phyloP scores from a whole-genome alignment of 164 flowering plant genomes.

The Magnolia sinica region DNA sequence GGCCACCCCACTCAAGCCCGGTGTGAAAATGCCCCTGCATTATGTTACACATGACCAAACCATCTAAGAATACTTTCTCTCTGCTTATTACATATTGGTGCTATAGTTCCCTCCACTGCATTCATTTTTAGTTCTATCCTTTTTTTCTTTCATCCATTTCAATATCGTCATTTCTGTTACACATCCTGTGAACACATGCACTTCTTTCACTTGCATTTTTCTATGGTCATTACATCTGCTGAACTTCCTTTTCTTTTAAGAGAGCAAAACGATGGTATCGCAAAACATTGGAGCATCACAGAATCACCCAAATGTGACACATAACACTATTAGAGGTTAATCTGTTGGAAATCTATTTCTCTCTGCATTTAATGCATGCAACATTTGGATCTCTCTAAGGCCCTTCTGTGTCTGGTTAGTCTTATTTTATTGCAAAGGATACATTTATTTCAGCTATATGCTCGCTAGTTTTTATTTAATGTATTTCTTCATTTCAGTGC shows the following conservation, averaged over 20 bases:
- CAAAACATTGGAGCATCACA: conserved; percentile 5
- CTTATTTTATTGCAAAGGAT: background rate
- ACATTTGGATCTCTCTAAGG: background rate
- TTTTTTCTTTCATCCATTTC: too few species aligned
- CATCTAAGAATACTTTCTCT: too few species aligned
- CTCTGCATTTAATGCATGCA: background rate
- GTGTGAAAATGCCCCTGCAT: too few species aligned
- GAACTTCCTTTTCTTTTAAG: conserved; percentile 10
- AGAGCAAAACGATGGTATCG: conserved; percentile 11
- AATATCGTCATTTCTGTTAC: too few species aligned
- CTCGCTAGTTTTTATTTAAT: background rate
- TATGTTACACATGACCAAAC: too few species aligned
- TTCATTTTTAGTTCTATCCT: too few species aligned
- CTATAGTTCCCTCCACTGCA: too few species aligned
- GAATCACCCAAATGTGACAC: background rate
- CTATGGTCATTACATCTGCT: background rate
- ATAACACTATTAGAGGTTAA: conserved; percentile 12
- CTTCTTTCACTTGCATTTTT: background rate
- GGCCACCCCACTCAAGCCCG: too few species aligned
- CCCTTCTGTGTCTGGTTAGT: background rate
- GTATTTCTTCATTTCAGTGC: conserved; percentile 36
- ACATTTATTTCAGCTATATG: background rate
- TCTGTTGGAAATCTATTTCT: background rate
- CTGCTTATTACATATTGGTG: too few species aligned
- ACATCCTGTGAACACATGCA: too few species aligned